These are phyloP conservation scores for Lepidium africanum DNA, from an alignment of 345 rosid genomes.

Conservation along the genomic window DNA sequence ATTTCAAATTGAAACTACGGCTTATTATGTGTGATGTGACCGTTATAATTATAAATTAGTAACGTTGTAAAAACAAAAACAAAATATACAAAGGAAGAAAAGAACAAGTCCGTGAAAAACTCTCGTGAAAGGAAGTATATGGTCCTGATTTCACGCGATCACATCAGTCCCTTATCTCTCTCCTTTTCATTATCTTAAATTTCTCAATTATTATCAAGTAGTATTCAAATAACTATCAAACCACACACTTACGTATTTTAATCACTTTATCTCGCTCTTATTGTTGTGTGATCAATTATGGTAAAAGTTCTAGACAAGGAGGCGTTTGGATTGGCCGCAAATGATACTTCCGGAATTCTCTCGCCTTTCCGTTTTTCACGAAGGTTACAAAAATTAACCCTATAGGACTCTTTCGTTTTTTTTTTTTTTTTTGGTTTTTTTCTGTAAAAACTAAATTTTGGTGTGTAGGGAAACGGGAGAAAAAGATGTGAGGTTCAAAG, in stretches of 20 bases:
- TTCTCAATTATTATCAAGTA: background rate
- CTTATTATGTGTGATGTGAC: background rate
- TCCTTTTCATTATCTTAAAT: background rate
- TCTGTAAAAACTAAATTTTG: background rate
- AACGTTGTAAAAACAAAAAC: background rate
- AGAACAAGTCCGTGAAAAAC: background rate
- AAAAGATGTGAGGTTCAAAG: slow-evolving; percentile 53
- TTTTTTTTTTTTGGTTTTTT: background rate
- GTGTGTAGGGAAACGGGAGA: slow-evolving; percentile 52
- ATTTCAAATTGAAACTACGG: background rate
- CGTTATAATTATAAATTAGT: background rate
- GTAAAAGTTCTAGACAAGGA: slow-evolving; percentile 11
- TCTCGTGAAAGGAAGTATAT: background rate
- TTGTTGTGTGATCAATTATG: slow-evolving; percentile 5
- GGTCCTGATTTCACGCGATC: slow-evolving; percentile 8
- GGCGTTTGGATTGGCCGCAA: slow-evolving; percentile 49
- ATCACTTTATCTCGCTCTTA: background rate
- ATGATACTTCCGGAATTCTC: slow-evolving; percentile 37
- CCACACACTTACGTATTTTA: background rate
- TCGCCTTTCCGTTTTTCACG: slow-evolving; percentile 45
- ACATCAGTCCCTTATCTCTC: slow-evolving; percentile 3
- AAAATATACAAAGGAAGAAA: slow-evolving; percentile 5
- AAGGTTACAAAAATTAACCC: slow-evolving; percentile 24
- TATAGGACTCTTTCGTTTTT: no score
- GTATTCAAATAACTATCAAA: background rate